phyloP scores from a whole-genome alignment of 768 basidiomycete genomes.

The Russula emetica region DNA sequence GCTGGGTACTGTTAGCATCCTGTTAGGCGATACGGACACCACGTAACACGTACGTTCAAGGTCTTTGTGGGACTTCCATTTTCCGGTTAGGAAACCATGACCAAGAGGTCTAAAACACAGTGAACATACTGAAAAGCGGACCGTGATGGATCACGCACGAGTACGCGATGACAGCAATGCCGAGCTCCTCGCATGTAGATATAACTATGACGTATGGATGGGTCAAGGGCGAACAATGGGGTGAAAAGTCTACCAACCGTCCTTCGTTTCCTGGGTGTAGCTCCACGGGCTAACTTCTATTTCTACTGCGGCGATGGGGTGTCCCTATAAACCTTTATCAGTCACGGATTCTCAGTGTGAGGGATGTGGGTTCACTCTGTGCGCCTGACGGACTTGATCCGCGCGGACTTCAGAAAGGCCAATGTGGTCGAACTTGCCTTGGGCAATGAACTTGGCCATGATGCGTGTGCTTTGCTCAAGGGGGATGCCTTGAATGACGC shows the following conservation, averaged over 20 bases:
- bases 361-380: slow-evolving; percentile 38
- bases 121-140: neutral
- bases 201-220: slow-evolving; percentile 38
- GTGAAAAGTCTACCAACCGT: slow-evolving; percentile 33
- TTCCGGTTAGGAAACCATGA: slow-evolving; percentile 50
- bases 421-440: slow-evolving; percentile 57
- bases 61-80: slow-evolving; percentile 37
- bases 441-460: slow-evolving; percentile 45
- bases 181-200: slow-evolving; percentile 49
- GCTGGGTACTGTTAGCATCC: slow-evolving; percentile 25
- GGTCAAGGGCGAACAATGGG: neutral
- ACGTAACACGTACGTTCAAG: slow-evolving; percentile 31
- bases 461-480: slow-evolving; percentile 46
- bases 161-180: slow-evolving; percentile 56
- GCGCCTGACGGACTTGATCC: slow-evolving; percentile 42
- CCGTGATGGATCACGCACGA: slow-evolving; percentile 31
- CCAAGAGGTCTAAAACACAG: slow-evolving; percentile 41
- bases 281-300: slow-evolving; percentile 65
- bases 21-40: neutral
- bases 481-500: slow-evolving; percentile 42
- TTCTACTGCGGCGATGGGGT: slow-evolving; percentile 51
- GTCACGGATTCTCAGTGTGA: slow-evolving; percentile 32
- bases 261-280: slow-evolving; percentile 50
- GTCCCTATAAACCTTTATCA: slow-evolving; percentile 5
- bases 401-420: slow-evolving; percentile 54